Evolutionary conservation across 768 basidiomycete genomes (phyloP), one percentile per base, ranked within the genome.

Genomic region (Trametes villosa): DNA sequence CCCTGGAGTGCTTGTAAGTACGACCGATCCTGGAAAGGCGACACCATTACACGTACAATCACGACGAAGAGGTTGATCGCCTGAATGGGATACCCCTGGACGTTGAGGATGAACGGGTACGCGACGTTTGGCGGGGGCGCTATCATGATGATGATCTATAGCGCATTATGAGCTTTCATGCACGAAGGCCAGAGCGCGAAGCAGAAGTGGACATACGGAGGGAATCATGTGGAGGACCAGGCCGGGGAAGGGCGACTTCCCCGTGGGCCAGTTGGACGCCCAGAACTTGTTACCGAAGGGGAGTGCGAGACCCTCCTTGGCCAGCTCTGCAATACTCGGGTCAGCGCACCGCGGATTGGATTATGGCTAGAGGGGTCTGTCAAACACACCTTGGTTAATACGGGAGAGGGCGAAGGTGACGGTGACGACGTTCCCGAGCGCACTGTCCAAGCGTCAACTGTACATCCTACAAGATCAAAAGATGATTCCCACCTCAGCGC

Each of bases 221-320:
- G 82, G 78, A 40, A 84, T 82, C 33, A 86, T 67, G 53, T 86
- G 82, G 6, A 86, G 74, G 44, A 85, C 78, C 6, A 86, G 75
- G 0, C 83, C 85, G 0, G 84, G 83, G 22, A 85, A 65, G 0
- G 85, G 85, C 0, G 84, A 80, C 62, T 80, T 81, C 5, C 83
- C 82, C 3, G 81, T 83, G 0, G 83, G 83, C 84, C 83, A 84
- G 65, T 85, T 86, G 0, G 82, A 83, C 1, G 85, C 85, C 84
- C 83, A 85, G 63, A 86, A 83, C 29, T 70, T 77, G 62, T 83
- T 85, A 2, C 83, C 83, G 54, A 84, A 84, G 0, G 84, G 84
- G 0, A 86, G 75, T 18, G 84, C 84, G 17, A 86, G 73, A 0
- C 85, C 85, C 64, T 85, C 85, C 63, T 86, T 86, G 5, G 85